Conservation (phyloP, 768 basidiomycete species). For the Collybia nuda region DNA sequence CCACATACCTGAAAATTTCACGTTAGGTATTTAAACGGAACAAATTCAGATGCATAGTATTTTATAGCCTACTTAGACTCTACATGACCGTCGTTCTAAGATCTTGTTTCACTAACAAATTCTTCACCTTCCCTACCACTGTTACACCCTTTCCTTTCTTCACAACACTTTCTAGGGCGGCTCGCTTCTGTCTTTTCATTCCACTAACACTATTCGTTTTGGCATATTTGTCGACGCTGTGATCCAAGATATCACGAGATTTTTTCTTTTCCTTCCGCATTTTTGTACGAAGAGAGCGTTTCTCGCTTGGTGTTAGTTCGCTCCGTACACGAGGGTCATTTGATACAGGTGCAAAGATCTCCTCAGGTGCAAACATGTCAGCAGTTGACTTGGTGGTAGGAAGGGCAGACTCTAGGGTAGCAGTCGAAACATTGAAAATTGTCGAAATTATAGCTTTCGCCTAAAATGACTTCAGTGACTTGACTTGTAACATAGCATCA, state of each 20-base stretch:
- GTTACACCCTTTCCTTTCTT: slow-evolving; percentile 87
- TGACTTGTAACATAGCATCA: neutral
- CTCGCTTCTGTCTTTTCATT: slow-evolving; percentile 82
- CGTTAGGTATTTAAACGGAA: too few relatives aligned
- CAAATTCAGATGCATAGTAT: too few relatives aligned
- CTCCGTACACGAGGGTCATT: slow-evolving; percentile 61
- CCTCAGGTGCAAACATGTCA: slow-evolving; percentile 91
- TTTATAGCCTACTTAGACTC: neutral
- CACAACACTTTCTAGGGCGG: slow-evolving; percentile 77
- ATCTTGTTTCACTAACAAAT: slow-evolving; percentile 31
- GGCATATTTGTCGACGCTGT: slow-evolving; percentile 63
- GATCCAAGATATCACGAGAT: slow-evolving; percentile 62
- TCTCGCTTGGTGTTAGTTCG: slow-evolving; percentile 86
- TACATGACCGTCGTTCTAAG: slow-evolving; percentile 3
- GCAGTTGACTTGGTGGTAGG: slow-evolving; percentile 76
- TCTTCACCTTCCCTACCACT: slow-evolving; percentile 72
- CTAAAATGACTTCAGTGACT: slow-evolving; percentile 35
- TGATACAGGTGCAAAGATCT: slow-evolving; percentile 68
- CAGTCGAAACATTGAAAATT: slow-evolving; percentile 76
- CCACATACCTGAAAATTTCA: too few relatives aligned
- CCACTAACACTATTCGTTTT: slow-evolving; percentile 50
- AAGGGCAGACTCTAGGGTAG: slow-evolving; percentile 86
- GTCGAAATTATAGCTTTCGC: slow-evolving; percentile 88
- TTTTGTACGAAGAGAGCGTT: slow-evolving; percentile 66
- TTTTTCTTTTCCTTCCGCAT: slow-evolving; percentile 72